Percentiles rank a stretch among this genome's conserved stretches.
phyloP scores from a whole-genome alignment of 768 basidiomycete species.

The Royoungia palumana region DNA sequence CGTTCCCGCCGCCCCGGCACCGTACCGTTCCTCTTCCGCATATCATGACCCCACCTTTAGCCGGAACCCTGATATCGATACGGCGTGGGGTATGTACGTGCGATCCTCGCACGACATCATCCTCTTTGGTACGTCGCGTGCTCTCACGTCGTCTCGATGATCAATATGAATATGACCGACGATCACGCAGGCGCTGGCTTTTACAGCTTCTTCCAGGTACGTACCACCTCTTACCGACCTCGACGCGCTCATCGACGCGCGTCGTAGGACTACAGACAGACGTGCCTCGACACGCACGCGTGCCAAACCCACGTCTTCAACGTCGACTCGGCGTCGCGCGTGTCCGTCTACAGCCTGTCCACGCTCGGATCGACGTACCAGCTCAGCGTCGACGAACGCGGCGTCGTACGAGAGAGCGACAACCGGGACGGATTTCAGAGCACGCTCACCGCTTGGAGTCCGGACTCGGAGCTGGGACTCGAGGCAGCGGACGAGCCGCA shows the following conservation, averaged over 20 bases:
- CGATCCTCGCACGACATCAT: slow-evolving; percentile 39
- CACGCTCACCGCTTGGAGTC: slow-evolving; percentile 33
- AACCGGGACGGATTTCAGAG: slow-evolving; percentile 42
- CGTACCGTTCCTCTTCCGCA: slow-evolving; percentile 34
- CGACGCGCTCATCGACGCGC: not conserved
- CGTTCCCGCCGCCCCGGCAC: slow-evolving; percentile 39
- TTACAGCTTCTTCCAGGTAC: slow-evolving; percentile 47
- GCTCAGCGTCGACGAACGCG: slow-evolving; percentile 35
- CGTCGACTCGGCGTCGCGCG: slow-evolving; percentile 36
- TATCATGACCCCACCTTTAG: slow-evolving; percentile 39
- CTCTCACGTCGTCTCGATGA: slow-evolving; percentile 27
- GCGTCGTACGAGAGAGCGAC: slow-evolving; percentile 32
- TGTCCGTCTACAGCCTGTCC: slow-evolving; percentile 43
- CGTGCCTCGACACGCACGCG: slow-evolving; percentile 32
- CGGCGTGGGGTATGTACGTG: slow-evolving; percentile 16
- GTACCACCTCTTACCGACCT: not conserved
- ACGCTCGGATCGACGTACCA: slow-evolving; percentile 42
- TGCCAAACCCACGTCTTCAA: slow-evolving; percentile 45
- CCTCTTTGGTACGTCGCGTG: slow-evolving; percentile 35
- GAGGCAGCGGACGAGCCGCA: too few species aligned
- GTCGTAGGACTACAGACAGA: slow-evolving; percentile 35
- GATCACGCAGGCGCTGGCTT: slow-evolving; percentile 40
- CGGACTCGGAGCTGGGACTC: too few species aligned
- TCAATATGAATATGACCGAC: slow-evolving; percentile 25
- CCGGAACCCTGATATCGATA: not conserved